Percentiles rank a stretch among this genome's conserved stretches.
Evolutionary conservation across 2,329 filamentous ascomycete genomes (phyloP).

Genomic region (Stemphylium vesicarium): DNA sequence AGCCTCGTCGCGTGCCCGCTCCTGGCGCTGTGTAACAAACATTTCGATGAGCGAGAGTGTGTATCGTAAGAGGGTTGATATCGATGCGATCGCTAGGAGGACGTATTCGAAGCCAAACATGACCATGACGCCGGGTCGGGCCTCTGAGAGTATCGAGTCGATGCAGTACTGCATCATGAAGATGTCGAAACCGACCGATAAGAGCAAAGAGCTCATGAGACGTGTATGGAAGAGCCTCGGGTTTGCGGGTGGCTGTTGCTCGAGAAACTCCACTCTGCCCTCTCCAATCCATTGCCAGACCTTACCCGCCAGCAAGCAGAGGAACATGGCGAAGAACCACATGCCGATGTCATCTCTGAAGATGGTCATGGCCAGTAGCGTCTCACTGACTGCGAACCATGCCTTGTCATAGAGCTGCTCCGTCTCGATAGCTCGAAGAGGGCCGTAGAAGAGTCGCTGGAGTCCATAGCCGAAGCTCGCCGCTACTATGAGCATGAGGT

Average conservation of each 20-base stretch:
- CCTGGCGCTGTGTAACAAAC: constrained; percentile 76
- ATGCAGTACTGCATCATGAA: constrained; percentile 83
- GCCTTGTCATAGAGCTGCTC: constrained; percentile 97
- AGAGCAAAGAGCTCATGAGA: constrained; percentile 75
- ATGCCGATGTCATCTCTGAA: constrained; percentile 94
- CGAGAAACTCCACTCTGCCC: constrained; percentile 88
- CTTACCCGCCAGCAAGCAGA: constrained; percentile 88
- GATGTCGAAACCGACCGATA: constrained; percentile 81
- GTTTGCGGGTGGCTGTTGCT: constrained; percentile 92
- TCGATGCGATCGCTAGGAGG: constrained; percentile 78
- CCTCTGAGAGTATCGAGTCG: constrained; percentile 81
- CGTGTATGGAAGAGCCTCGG: constrained; percentile 86
- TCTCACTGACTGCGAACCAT: constrained; percentile 98
- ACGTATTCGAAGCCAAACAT: constrained; percentile 99
- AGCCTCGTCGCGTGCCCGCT: constrained; percentile 61
- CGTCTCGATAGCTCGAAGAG: constrained; percentile 88
- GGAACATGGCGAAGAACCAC: constrained; percentile 97
- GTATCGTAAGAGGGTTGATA: constrained; percentile 81
- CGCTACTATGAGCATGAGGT: constrained; percentile 83
- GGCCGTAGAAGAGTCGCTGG: constrained; percentile 88
- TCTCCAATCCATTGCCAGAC: constrained; percentile 99
- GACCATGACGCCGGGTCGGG: constrained; percentile 98
- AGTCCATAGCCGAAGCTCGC: constrained; percentile 83
- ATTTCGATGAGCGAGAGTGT: constrained; percentile 78
- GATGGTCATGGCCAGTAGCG: constrained; percentile 96